Base-by-base conservation (phyloP, 148 eudicot species). In the Silene conica region DNA sequence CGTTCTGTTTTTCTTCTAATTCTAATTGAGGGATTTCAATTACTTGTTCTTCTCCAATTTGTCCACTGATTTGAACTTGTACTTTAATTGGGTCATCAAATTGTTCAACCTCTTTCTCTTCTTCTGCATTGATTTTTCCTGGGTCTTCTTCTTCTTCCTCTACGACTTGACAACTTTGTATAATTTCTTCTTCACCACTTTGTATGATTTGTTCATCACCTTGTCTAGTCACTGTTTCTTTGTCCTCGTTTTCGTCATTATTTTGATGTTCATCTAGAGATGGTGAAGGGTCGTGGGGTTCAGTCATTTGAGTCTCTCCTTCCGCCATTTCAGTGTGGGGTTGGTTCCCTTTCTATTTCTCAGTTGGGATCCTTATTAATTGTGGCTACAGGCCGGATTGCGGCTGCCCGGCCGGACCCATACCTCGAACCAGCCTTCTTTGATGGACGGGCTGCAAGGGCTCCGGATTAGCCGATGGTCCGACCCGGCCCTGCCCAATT, bases 91-190 rank as follows among this genome's bases (percentile, higher is more conserved):
- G 28, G 56, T 14, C 3, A 28, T 75, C 28, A 60, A 22, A 18
- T 38, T 67, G 58, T 8, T 63, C 66, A 18, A 63, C 64, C 55
- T 41, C 63, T 15, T 41, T 25, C 25, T 56, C 77, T 58, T 21
- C 70, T 26, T 23, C 74, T 71, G 26, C 57, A 11, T n/a, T 4
- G 12, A 12, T 41, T 18, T 8, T 19, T 26, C 46, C 72, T 15
- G 12, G 14, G 4, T 67, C 26, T 18, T 15, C 65, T 71, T 43
- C 43, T 71, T 43, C 54, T 25, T 11, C 48, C 22, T 54, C 43
- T n/a, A n/a, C n/a, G n/a, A n/a, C n/a, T n/a, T n/a, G n/a, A 64
- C 43, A 38, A 38, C 43, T 7, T 38, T 38, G 43, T 38, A 38
- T 38, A 38, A 38, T 38, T 38, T 38, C 43, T 38, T 38, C 43